phyloP scores from a whole-genome alignment of 2,329 filamentous ascomycete genomes.

The Aureobasidium zeae region DNA sequence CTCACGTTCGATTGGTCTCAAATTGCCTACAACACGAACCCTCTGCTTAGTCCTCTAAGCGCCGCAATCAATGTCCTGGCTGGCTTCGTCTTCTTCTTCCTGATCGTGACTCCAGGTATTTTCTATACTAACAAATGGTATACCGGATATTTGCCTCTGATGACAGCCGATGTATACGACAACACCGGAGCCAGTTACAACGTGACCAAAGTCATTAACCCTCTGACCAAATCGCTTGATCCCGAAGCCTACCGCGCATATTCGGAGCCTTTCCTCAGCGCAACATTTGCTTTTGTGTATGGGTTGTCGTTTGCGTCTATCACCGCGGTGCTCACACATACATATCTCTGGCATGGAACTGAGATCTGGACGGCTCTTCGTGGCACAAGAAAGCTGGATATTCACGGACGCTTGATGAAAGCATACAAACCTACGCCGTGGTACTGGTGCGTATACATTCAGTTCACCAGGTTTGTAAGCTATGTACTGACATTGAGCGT shows the following conservation, averaged over 20 bases:
- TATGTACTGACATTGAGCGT: background rate
- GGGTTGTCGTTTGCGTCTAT: conserved; percentile 32
- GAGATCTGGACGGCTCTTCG: conserved; percentile 27
- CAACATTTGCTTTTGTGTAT: conserved; percentile 32
- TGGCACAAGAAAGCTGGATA: conserved; percentile 23
- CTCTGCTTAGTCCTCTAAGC: conserved; percentile 31
- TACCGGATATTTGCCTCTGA: conserved; percentile 76
- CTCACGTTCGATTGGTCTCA: conserved; percentile 89
- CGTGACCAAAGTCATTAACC: conserved; percentile 68
- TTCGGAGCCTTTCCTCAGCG: conserved; percentile 31
- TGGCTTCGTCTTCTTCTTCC: conserved; percentile 37
- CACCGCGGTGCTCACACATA: conserved; percentile 30
- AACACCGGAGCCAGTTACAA: conserved; percentile 73
- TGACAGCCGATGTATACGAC: conserved; percentile 78
- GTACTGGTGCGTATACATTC: conserved; percentile 44
- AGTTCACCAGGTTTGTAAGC: background rate
- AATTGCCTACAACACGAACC: conserved; percentile 78
- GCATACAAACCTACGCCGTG: conserved; percentile 74
- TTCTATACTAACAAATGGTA: conserved; percentile 43
- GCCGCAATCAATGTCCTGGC: conserved; percentile 36
- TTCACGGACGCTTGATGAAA: conserved; percentile 71
- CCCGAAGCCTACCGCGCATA: conserved; percentile 32
- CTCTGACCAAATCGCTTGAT: conserved; percentile 20
- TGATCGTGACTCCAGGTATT: conserved; percentile 35
- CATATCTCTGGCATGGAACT: conserved; percentile 29